Percentiles rank a stretch among this genome's conserved stretches.
Conservation (phyloP, 2,329 filamentous ascomycete genomes). For the Hymenoscyphus scutula region DNA sequence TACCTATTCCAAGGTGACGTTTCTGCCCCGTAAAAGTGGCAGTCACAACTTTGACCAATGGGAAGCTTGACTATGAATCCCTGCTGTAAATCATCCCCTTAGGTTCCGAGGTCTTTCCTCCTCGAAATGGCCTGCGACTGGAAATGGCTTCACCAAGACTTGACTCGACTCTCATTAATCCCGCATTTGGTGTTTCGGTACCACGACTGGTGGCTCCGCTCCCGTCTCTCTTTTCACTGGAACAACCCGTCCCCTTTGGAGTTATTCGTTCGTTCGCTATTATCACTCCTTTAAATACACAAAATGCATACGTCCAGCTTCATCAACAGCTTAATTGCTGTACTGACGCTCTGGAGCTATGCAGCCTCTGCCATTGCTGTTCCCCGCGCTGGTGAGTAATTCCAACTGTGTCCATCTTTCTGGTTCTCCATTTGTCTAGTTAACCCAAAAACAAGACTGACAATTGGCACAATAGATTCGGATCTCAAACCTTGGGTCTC, state of each 20-base stretch:
- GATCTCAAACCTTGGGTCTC: constrained; percentile 30
- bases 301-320: constrained; percentile 14
- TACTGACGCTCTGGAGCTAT: constrained; percentile 6
- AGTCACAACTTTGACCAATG: background rate
- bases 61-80: background rate
- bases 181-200: background rate
- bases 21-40: too few species aligned
- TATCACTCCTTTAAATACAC: constrained; percentile 2
- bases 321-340: constrained; percentile 14
- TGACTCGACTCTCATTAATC: background rate
- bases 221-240: background rate
- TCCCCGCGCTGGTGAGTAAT: constrained; percentile 9
- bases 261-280: background rate
- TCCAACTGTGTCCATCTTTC: background rate
- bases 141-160: too few species aligned
- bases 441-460: background rate
- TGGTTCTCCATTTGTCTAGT: too few species aligned
- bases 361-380: constrained; percentile 8
- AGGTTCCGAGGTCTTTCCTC: too few species aligned
- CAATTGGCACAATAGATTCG: constrained; percentile 6
- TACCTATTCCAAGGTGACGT: too few species aligned
- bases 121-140: too few species aligned
- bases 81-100: background rate
- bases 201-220: background rate
- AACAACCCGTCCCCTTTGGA: background rate